Evolutionary conservation across 345 rosid genomes (phyloP), one percentile per base, ranked within the genome.

Genomic region (Physaria fendleri): DNA sequence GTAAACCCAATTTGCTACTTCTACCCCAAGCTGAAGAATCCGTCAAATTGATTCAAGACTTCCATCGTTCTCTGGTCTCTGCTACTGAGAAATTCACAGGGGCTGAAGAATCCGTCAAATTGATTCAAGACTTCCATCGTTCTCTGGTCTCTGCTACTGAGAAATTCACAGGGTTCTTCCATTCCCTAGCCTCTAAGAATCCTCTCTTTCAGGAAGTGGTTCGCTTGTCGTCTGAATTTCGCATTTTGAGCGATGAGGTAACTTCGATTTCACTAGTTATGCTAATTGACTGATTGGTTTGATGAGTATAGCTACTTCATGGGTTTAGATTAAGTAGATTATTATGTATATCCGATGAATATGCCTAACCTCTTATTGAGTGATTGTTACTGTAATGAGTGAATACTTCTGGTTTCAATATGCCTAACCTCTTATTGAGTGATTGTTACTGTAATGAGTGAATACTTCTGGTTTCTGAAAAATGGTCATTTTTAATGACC

Each of bases 111-210:
- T 65, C 84, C 45, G 45, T 79, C 57, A 64, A 73, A 47, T 13
- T 65, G 65, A 29, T 81, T 4, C 72, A 75, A 20, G 77, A 79
- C 6, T 60, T 82, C 12, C 87, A 78, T 41, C 23, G 23, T 4
- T 78, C 85, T n/a, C 2, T 85, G 40, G 30, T 59, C 38, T 80
- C 87, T 11, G 47, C 77, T 1, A 71, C 82, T 37, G 77, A 78
- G 27, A 67, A 75, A 32, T 71, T 73, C 40, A 11, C 73, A 35
- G 72, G 68, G 3, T 64, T 74, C 44, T 35, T 83, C 18, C 72
- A 74, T 37, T 56, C 64, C 0, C 29, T 88, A 4, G 82, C 77
- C n/a, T 76, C 79, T 33, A 72, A 40, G 52, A 85, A 76, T 62
- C 86, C 90, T 1, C 5, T 84, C 6, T 43, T 79, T 53, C 73